These are phyloP conservation scores for Salvia sclarea DNA, from an alignment of 305 asterid species.

Conservation along the genomic window DNA sequence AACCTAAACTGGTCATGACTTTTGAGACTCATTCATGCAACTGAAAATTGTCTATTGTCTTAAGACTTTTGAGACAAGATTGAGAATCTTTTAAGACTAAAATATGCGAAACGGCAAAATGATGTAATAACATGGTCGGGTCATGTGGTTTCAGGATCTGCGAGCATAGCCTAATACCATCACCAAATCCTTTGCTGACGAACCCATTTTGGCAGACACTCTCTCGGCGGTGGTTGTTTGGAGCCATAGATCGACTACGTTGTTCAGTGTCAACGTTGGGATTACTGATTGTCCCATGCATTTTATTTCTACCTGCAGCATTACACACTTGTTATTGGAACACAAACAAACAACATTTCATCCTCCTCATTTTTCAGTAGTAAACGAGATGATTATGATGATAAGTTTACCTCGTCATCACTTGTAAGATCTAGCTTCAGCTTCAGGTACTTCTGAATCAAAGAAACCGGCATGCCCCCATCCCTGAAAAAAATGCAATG, in stretches of 20 bases:
- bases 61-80: neutral
- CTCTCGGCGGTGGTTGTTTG: slow-evolving; percentile 52
- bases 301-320: slow-evolving; percentile 73
- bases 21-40: neutral
- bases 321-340: too few species aligned
- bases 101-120: neutral
- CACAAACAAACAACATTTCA: too few species aligned
- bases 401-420: slow-evolving; percentile 72
- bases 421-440: slow-evolving; percentile 71
- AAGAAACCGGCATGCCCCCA: slow-evolving; percentile 72
- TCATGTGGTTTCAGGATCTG: slow-evolving; percentile 27
- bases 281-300: slow-evolving; percentile 76
- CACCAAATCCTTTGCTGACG: slow-evolving; percentile 91
- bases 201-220: slow-evolving; percentile 65
- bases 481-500: slow-evolving; percentile 60
- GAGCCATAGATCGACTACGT: slow-evolving; percentile 79
- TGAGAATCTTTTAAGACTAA: too few species aligned
- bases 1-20: neutral
- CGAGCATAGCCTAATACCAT: slow-evolving; percentile 79
- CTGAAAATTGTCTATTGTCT: neutral
- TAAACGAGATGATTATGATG: slow-evolving; percentile 22
- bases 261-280: slow-evolving; percentile 64
- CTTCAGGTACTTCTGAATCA: slow-evolving; percentile 75
- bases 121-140: neutral
- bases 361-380: neutral